phyloP scores from a whole-genome alignment of 352 stramenopile species.

The Phytophthora tentaculata region DNA sequence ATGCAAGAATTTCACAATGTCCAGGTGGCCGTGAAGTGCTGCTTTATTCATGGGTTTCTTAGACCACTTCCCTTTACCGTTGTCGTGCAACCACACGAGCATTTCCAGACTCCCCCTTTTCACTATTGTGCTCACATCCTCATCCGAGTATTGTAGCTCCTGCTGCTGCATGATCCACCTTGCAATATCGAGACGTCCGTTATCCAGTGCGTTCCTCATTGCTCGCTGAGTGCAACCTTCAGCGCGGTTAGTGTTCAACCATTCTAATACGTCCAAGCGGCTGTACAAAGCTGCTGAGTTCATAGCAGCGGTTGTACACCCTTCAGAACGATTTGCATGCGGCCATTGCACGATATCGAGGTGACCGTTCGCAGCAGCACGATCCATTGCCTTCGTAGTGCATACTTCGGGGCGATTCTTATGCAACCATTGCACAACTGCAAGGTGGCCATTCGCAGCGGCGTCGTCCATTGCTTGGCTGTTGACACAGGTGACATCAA shows the following conservation, averaged over 20 bases:
- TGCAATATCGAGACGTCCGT: not conserved
- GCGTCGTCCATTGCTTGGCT: not conserved
- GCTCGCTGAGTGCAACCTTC: not conserved
- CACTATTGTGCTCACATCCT: not conserved
- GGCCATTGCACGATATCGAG: conserved; percentile 11
- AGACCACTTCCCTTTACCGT: not conserved
- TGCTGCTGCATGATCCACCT: not conserved
- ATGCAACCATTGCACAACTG: not conserved
- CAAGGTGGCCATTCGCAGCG: not conserved
- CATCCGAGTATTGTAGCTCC: not conserved
- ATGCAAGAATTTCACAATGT: conserved; percentile 16
- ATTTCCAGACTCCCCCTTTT: not conserved
- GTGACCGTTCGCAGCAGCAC: conserved; percentile 14
- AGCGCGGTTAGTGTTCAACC: not conserved
- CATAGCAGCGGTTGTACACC: not conserved
- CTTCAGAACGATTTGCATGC: not conserved
- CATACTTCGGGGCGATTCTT: not conserved
- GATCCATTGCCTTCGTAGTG: not conserved
- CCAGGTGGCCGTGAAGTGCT: conserved; percentile 6
- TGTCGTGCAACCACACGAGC: not conserved
- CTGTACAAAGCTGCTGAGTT: not conserved
- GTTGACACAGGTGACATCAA: too few relatives aligned
- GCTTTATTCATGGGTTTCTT: conserved; percentile 8
- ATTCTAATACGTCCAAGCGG: not conserved
- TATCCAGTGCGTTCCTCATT: not conserved